These are phyloP conservation scores for Penicillium rolfsii DNA, from an alignment of 2,329 filamentous ascomycete genomes.

Conservation along the genomic window DNA sequence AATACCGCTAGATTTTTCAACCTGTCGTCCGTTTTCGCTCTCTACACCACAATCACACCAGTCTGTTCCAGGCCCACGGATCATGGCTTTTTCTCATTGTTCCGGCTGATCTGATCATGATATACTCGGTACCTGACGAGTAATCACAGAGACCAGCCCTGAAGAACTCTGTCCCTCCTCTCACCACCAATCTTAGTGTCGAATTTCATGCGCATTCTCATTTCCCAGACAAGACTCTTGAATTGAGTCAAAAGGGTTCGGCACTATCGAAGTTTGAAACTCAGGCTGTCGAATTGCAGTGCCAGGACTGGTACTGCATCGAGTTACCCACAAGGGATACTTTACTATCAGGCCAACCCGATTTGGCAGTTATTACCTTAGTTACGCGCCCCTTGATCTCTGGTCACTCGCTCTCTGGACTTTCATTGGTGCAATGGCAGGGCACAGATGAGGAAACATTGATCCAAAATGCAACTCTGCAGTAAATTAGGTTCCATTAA, in stretches of 20 bases:
- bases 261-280: neutral
- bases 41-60: neutral
- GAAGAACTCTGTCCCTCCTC: neutral
- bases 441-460: too few relatives aligned
- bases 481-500: conserved; percentile 4
- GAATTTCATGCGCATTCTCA: neutral
- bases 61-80: neutral
- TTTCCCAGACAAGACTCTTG: neutral
- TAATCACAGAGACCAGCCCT: neutral
- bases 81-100: neutral
- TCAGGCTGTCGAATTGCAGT: neutral
- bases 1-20: too few relatives aligned
- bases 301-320: neutral
- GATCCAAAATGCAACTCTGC: neutral
- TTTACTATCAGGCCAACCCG: neutral
- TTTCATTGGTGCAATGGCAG: neutral
- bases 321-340: neutral
- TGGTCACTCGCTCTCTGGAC: neutral
- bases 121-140: neutral
- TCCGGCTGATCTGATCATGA: neutral
- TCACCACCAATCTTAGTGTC: neutral
- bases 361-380: neutral
- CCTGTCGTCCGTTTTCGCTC: too few relatives aligned
- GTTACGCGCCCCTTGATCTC: neutral
- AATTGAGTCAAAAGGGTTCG: neutral